A percentile compares a stretch with the other conserved stretches of the same genome.
These are phyloP conservation scores for Mortierella sp. DNA, from an alignment of 371 early-diverging fungal genomes.

Conservation along the genomic window DNA sequence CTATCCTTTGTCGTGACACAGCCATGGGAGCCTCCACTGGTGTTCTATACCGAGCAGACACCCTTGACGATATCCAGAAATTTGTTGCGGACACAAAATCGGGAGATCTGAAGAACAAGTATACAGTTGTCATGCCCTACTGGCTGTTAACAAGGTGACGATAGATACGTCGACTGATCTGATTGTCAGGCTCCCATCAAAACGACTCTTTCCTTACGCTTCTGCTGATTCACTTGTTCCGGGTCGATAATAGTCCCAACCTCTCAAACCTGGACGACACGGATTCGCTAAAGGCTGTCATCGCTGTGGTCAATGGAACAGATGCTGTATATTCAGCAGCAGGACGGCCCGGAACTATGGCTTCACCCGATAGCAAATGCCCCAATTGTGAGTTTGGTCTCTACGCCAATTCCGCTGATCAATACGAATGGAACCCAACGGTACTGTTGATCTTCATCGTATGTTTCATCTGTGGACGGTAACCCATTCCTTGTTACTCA, in stretches of 20 bases:
- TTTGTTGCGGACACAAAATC: conserved; percentile 57
- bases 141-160: conserved; percentile 67
- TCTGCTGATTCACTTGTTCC: too few relatives aligned
- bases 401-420: conserved; percentile 63
- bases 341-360: conserved; percentile 28
- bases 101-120: conserved; percentile 53
- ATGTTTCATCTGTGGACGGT: neutral
- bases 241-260: neutral
- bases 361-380: conserved; percentile 72
- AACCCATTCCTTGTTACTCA: too few relatives aligned
- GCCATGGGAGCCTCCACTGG: conserved; percentile 56
- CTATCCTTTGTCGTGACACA: conserved; percentile 22
- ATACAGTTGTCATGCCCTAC: conserved; percentile 72
- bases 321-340: conserved; percentile 18
- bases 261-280: conserved; percentile 10
- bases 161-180: neutral
- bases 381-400: conserved; percentile 81
- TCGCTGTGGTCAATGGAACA: conserved; percentile 60
- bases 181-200: too few relatives aligned
- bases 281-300: conserved; percentile 58
- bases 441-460: conserved; percentile 35
- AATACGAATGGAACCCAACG: conserved; percentile 77
- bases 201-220: too few relatives aligned
- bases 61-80: conserved; percentile 60
- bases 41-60: conserved; percentile 65